Conservation (phyloP, 2,329 filamentous ascomycete genomes). For the Microsporum ferrugineum region DNA sequence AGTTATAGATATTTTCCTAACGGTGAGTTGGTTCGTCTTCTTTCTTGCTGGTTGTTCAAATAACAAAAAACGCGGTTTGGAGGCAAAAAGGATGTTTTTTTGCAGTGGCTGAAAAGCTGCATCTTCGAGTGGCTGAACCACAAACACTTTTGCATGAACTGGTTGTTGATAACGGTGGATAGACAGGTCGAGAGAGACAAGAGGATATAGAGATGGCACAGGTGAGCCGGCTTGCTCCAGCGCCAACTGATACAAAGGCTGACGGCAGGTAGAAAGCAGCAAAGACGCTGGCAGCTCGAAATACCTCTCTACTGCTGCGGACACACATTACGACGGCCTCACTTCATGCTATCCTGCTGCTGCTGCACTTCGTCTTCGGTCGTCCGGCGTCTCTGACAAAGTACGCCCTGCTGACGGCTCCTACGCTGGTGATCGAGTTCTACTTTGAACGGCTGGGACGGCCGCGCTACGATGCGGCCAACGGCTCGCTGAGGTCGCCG, state of each 20-base stretch:
- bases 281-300: constrained; percentile 61
- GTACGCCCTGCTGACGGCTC: constrained; percentile 62
- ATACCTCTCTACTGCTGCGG: constrained; percentile 63
- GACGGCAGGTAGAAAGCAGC: constrained; percentile 34
- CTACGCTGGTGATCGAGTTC: constrained; percentile 68
- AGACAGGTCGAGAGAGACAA: background rate
- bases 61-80: constrained; percentile 2
- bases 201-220: background rate
- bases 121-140: background rate
- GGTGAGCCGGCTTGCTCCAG: background rate
- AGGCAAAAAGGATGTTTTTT: background rate
- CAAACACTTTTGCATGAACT: background rate
- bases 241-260: background rate
- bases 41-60: too few relatives aligned
- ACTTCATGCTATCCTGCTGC: constrained; percentile 63
- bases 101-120: background rate
- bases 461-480: constrained; percentile 54
- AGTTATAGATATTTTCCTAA: too few relatives aligned
- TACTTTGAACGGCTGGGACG: constrained; percentile 76
- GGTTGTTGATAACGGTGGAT: background rate
- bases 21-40: background rate
- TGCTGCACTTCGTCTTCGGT: constrained; percentile 55
- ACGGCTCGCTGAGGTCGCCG: constrained; percentile 56
- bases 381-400: constrained; percentile 50
- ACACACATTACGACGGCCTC: constrained; percentile 65